Conservation (phyloP, 2,329 filamentous ascomycete species). For the Cercospora canescens region DNA sequence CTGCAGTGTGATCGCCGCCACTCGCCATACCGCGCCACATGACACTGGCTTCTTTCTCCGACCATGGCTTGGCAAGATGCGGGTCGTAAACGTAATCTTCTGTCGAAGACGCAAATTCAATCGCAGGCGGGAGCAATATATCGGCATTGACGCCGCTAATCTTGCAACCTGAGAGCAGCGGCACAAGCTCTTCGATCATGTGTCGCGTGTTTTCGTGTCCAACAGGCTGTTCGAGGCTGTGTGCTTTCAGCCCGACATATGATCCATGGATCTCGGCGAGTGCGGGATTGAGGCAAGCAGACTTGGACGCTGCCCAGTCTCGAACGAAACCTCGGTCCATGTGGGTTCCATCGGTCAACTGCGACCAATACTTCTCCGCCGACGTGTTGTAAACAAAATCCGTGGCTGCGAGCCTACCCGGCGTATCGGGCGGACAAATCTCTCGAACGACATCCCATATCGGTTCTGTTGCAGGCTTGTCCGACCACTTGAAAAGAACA, state of each 20-base stretch:
- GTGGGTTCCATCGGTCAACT: not conserved
- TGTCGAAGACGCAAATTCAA: not conserved
- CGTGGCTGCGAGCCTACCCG: not conserved
- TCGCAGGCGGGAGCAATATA: constrained; percentile 45
- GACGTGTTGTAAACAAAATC: not conserved
- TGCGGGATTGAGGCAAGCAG: not conserved
- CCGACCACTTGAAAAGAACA: not conserved
- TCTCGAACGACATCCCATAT: not conserved
- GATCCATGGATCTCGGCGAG: not conserved
- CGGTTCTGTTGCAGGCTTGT: not conserved
- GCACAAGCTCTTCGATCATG: not conserved
- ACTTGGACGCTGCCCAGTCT: not conserved
- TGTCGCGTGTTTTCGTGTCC: not conserved
- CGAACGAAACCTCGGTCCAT: not conserved
- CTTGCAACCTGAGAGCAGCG: not conserved
- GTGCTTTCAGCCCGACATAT: not conserved
- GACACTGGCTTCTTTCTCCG: constrained; percentile 37
- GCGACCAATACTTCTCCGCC: not conserved
- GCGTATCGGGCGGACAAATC: not conserved
- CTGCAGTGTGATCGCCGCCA: constrained; percentile 42
- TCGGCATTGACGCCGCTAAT: constrained; percentile 44
- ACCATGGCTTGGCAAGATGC: constrained; percentile 33
- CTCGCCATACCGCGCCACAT: constrained; percentile 49
- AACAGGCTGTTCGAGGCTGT: not conserved
- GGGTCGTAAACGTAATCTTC: not conserved